Evolutionary conservation across 2,329 filamentous ascomycete genomes (phyloP).

Genomic region (Beauveria scarabaeidicola): DNA sequence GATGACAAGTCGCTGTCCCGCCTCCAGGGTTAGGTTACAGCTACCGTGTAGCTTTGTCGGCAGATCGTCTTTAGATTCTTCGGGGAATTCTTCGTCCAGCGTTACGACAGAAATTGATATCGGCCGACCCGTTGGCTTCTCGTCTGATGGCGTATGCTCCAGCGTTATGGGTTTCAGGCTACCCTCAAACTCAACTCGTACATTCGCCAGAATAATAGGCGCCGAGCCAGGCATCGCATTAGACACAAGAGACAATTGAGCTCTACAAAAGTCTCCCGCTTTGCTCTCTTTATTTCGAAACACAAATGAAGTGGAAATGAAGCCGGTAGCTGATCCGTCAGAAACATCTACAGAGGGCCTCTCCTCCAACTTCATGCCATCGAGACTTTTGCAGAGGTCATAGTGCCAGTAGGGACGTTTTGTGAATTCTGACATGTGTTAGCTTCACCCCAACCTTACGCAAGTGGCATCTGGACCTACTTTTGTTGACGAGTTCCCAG

Average conservation of each 20-base stretch:
- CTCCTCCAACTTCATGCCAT: constrained; percentile 34
- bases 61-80: constrained; percentile 21
- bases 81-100: constrained; percentile 24
- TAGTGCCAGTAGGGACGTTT: constrained; percentile 51
- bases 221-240: constrained; percentile 44
- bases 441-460: background rate
- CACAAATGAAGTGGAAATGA: constrained; percentile 46
- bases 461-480: constrained; percentile 32
- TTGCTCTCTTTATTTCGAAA: constrained; percentile 52
- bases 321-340: constrained; percentile 43
- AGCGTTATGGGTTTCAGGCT: constrained; percentile 48
- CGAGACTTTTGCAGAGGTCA: constrained; percentile 48
- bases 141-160: constrained; percentile 28
- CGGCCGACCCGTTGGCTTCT: constrained; percentile 12
- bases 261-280: constrained; percentile 50
- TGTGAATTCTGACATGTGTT: constrained; percentile 37
- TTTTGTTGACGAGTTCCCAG: constrained; percentile 54
- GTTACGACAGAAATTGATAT: constrained; percentile 20
- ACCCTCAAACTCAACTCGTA: constrained; percentile 49
- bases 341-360: constrained; percentile 44
- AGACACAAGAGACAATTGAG: constrained; percentile 51
- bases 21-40: constrained; percentile 55
- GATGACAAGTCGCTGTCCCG: constrained; percentile 61
- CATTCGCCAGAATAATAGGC: constrained; percentile 41
- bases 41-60: constrained; percentile 40